These are phyloP conservation scores for Lyophyllum decastes DNA, from an alignment of 768 basidiomycete genomes.

Conservation along the genomic window DNA sequence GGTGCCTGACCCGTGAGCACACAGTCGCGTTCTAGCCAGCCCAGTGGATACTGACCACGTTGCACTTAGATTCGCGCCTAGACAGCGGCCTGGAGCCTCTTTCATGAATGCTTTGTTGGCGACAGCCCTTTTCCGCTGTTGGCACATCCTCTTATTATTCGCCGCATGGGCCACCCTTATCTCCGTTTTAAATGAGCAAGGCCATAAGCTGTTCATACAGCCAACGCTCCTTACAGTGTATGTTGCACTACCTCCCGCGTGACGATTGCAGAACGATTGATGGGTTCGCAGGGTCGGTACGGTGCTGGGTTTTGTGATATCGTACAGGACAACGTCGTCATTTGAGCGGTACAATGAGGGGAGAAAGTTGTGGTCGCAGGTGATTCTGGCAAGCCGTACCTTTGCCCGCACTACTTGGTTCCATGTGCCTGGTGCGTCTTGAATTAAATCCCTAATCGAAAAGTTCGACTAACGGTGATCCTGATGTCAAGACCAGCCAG, in stretches of 20 bases:
- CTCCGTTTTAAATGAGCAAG: constrained; percentile 49
- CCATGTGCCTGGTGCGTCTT: constrained; percentile 55
- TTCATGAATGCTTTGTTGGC: constrained; percentile 45
- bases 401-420: constrained; percentile 69
- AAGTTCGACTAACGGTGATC: background rate
- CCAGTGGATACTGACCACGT: background rate
- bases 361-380: constrained; percentile 66
- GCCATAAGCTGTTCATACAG: constrained; percentile 42
- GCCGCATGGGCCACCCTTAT: constrained; percentile 61
- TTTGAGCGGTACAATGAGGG: constrained; percentile 82
- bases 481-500: constrained; percentile 21
- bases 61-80: constrained; percentile 35
- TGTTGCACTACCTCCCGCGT: constrained; percentile 30
- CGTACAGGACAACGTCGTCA: constrained; percentile 70
- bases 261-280: constrained; percentile 16
- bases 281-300: constrained; percentile 51
- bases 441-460: no score
- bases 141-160: constrained; percentile 70
- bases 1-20: constrained; percentile 40
- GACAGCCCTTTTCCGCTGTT: constrained; percentile 55
- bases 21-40: background rate
- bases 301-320: constrained; percentile 74
- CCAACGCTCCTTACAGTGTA: constrained; percentile 71
- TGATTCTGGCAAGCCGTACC: constrained; percentile 57
- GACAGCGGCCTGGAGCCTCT: constrained; percentile 35